Conservation (phyloP, 2,329 filamentous ascomycete genomes). For the Clonostachys sp. region DNA sequence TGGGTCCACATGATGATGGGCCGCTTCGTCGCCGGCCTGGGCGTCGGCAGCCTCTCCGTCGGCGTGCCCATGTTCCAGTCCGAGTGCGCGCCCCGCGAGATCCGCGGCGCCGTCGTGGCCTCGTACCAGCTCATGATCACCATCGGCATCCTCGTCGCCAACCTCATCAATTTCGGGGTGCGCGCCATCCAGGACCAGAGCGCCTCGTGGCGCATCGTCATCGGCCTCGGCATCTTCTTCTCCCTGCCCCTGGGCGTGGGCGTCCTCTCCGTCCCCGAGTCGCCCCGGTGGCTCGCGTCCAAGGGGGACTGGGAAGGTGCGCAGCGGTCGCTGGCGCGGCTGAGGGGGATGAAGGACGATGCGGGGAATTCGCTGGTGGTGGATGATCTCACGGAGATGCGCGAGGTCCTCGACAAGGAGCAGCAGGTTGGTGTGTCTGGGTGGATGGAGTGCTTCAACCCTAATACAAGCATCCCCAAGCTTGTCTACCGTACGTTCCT, state of each 20-base stretch:
- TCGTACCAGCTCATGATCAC: slow-evolving; percentile 75
- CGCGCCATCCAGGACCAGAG: slow-evolving; percentile 31
- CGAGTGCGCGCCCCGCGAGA: slow-evolving; percentile 56
- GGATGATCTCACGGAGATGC: slow-evolving; percentile 49
- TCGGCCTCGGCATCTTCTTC: slow-evolving; percentile 49
- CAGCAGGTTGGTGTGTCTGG: slow-evolving; percentile 36
- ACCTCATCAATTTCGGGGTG: slow-evolving; percentile 49
- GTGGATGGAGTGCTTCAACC: slow-evolving; percentile 59
- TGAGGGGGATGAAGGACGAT: slow-evolving; percentile 45
- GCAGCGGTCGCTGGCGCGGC: slow-evolving; percentile 43
- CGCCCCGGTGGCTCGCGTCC: slow-evolving; percentile 50
- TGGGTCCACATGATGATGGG: slow-evolving; percentile 67
- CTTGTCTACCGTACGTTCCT: slow-evolving; percentile 61
- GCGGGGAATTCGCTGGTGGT: slow-evolving; percentile 37
- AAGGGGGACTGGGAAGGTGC: slow-evolving; percentile 41
- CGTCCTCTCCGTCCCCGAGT: slow-evolving; percentile 49
- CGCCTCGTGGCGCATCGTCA: slow-evolving; percentile 58
- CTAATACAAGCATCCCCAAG: slow-evolving; percentile 44
- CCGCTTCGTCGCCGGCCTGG: slow-evolving; percentile 61
- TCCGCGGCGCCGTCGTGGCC: slow-evolving; percentile 60
- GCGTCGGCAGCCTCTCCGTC: slow-evolving; percentile 62
- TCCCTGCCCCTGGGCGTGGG: slow-evolving; percentile 47
- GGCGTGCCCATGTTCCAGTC: slow-evolving; percentile 65
- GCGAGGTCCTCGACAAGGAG: slow-evolving; percentile 38
- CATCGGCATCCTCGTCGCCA: slow-evolving; percentile 58